These are phyloP conservation scores for Hypoxylon sp. DNA, from an alignment of 2,329 filamentous ascomycete species.

Conservation along the genomic window DNA sequence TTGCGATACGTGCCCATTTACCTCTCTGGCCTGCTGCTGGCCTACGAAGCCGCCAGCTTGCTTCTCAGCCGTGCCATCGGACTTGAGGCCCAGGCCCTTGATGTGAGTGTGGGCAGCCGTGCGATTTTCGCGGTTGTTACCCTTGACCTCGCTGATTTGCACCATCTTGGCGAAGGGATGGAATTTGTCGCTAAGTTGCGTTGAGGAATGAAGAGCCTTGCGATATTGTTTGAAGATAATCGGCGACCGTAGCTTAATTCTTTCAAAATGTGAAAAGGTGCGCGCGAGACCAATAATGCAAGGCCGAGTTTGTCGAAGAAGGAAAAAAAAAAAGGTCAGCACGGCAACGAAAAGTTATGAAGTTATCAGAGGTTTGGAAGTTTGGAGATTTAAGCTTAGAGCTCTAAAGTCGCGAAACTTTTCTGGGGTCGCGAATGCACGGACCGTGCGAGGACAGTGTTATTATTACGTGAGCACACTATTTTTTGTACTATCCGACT, in stretches of 20 bases:
- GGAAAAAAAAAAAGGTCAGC: constrained; percentile 17
- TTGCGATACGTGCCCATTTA: constrained; percentile 50
- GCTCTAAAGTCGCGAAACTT: constrained; percentile 45
- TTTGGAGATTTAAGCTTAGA: constrained; percentile 33
- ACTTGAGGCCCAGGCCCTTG: constrained; percentile 87
- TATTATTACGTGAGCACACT: too few species aligned
- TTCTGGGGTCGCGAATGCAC: constrained; percentile 39
- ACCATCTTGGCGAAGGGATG: constrained; percentile 67
- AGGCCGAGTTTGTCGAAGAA: background rate
- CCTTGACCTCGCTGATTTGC: constrained; percentile 93
- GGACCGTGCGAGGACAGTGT: constrained; percentile 32
- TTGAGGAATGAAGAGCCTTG: constrained; percentile 5
- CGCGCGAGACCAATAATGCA: background rate
- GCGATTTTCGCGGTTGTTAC: constrained; percentile 91
- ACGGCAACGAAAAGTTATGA: constrained; percentile 30
- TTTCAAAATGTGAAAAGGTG: background rate
- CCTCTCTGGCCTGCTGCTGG: constrained; percentile 87
- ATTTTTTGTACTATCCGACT: too few species aligned
- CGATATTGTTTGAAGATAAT: background rate
- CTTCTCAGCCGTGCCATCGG: constrained; percentile 85
- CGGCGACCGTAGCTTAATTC: constrained; percentile 2
- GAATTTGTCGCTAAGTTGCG: constrained; percentile 4
- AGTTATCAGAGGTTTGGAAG: constrained; percentile 25
- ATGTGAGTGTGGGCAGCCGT: constrained; percentile 98
- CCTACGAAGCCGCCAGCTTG: constrained; percentile 87